Percentiles rank a stretch among this genome's conserved stretches.
phyloP scores from a whole-genome alignment of 768 basidiomycete species.

The Agaricus bisporus region DNA sequence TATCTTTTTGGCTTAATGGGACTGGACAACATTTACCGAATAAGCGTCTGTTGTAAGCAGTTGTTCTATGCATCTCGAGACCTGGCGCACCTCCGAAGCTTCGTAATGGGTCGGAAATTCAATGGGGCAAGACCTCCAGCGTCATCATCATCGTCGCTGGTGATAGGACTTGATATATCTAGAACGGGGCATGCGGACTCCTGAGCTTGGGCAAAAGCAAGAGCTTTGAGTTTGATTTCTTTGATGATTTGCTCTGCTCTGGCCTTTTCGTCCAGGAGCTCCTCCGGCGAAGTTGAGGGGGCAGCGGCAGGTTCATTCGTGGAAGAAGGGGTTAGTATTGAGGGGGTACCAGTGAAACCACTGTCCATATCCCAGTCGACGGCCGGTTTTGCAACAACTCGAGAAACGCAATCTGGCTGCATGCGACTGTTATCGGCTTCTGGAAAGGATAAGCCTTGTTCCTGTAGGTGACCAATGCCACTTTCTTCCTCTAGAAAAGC shows the following conservation, averaged over 20 bases:
- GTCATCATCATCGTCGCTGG: slow-evolving; percentile 41
- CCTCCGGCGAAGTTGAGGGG: slow-evolving; percentile 11
- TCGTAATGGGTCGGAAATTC: background rate
- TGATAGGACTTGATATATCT: slow-evolving; percentile 39
- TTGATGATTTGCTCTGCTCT: slow-evolving; percentile 59
- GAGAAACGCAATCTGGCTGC: background rate
- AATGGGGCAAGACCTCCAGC: background rate
- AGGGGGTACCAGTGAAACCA: slow-evolving; percentile 4
- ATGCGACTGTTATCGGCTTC: slow-evolving; percentile 1
- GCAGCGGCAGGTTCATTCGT: slow-evolving; percentile 14
- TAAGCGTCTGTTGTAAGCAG: background rate
- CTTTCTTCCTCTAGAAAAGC: slow-evolving; percentile 15
- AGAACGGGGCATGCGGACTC: slow-evolving; percentile 26
- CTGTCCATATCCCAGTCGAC: slow-evolving; percentile 7
- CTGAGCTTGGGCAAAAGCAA: slow-evolving; percentile 41
- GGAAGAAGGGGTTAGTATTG: slow-evolving; percentile 18
- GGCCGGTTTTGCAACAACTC: background rate
- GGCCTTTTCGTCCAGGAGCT: slow-evolving; percentile 24
- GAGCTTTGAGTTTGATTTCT: slow-evolving; percentile 64
- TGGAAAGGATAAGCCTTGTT: slow-evolving; percentile 19
- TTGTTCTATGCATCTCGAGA: background rate
- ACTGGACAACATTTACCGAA: background rate
- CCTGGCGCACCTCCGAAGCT: background rate
- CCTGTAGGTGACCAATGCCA: slow-evolving; percentile 35
- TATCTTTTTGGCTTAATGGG: background rate